Conservation (phyloP, 2,329 filamentous ascomycete species). For the Penicillium sp. region DNA sequence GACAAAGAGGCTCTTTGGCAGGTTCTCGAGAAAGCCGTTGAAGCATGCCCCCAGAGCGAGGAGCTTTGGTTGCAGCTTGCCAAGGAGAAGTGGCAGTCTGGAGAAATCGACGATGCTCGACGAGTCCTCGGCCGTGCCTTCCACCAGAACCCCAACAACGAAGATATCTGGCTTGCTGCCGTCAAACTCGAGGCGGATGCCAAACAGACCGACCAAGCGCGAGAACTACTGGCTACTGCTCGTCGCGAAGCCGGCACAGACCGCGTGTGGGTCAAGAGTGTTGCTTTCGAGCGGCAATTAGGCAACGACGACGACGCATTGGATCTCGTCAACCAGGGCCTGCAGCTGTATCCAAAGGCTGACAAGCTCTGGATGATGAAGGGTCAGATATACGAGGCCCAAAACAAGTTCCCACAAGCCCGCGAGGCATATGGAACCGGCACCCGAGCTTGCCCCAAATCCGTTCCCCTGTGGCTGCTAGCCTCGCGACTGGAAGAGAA, state of each 20-base stretch:
- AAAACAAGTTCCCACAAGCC: slow-evolving; percentile 74
- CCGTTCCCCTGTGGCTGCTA: slow-evolving; percentile 83
- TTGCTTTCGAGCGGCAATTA: slow-evolving; percentile 83
- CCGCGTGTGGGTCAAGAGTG: slow-evolving; percentile 94
- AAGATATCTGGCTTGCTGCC: slow-evolving; percentile 95
- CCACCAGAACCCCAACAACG: slow-evolving; percentile 91
- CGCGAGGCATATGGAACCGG: slow-evolving; percentile 85
- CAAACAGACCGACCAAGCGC: slow-evolving; percentile 72
- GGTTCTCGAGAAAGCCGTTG: slow-evolving; percentile 86
- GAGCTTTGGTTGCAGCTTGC: slow-evolving; percentile 94
- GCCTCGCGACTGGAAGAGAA: slow-evolving; percentile 84
- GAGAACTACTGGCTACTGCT: slow-evolving; percentile 74
- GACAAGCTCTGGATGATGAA: slow-evolving; percentile 98
- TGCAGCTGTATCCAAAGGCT: slow-evolving; percentile 78
- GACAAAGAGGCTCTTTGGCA: slow-evolving; percentile 76
- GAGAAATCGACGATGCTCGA: slow-evolving; percentile 80
- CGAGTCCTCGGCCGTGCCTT: slow-evolving; percentile 84
- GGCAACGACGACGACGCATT: slow-evolving; percentile 75
- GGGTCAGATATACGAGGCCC: slow-evolving; percentile 89
- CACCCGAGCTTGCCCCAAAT: slow-evolving; percentile 78
- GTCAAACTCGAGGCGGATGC: slow-evolving; percentile 95
- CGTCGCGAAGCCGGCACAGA: slow-evolving; percentile 88
- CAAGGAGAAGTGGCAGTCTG: slow-evolving; percentile 87
- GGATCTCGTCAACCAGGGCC: slow-evolving; percentile 77
- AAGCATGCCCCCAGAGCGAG: slow-evolving; percentile 86